phyloP scores from a whole-genome alignment of 192 early-diverging fungal genomes.

The Coemansia javaensis region DNA sequence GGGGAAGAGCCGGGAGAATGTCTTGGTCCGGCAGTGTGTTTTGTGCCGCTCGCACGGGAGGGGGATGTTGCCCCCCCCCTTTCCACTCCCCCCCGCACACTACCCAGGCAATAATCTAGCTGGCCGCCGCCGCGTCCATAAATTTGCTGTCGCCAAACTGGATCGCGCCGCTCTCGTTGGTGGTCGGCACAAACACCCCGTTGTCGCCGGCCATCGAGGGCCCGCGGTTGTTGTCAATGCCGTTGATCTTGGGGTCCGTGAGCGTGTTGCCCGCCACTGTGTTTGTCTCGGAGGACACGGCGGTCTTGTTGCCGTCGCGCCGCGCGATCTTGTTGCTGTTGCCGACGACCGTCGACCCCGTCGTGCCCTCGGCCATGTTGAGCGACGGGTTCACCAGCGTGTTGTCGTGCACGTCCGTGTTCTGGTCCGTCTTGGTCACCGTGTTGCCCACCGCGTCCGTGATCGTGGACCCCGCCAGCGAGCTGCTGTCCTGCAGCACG shows the following conservation, averaged over 20 bases:
- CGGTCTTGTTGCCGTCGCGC: slow-evolving; percentile 7
- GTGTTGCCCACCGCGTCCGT: slow-evolving; percentile 12
- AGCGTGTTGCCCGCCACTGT: slow-evolving; percentile 15
- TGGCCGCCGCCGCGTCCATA: not conserved
- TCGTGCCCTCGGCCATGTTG: slow-evolving; percentile 1
- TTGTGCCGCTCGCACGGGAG: too few relatives aligned
- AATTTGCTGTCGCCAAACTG: slow-evolving; percentile 27
- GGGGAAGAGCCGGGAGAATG: too few relatives aligned
- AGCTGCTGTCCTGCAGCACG: slow-evolving; percentile 6
- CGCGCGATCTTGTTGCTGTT: slow-evolving; percentile 10
- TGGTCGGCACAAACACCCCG: slow-evolving; percentile 7
- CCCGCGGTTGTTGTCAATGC: slow-evolving; percentile 7
- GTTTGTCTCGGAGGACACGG: too few relatives aligned
- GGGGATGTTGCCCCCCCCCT: too few relatives aligned
- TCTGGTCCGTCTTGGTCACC: slow-evolving; percentile 4
- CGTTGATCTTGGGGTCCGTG: slow-evolving; percentile 11
- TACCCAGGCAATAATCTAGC: too few relatives aligned
- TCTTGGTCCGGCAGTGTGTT: too few relatives aligned
- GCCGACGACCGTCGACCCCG: slow-evolving; percentile 13
- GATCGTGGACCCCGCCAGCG: slow-evolving; percentile 9
- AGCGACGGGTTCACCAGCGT: slow-evolving; percentile 6
- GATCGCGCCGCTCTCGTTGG: slow-evolving; percentile 19
- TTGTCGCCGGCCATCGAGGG: slow-evolving; percentile 16
- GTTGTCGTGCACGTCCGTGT: slow-evolving; percentile 23
- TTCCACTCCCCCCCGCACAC: too few relatives aligned